These are phyloP conservation scores for Aspergillus affinis DNA, from an alignment of 495 filamentous ascomycete genomes.

Conservation along the genomic window DNA sequence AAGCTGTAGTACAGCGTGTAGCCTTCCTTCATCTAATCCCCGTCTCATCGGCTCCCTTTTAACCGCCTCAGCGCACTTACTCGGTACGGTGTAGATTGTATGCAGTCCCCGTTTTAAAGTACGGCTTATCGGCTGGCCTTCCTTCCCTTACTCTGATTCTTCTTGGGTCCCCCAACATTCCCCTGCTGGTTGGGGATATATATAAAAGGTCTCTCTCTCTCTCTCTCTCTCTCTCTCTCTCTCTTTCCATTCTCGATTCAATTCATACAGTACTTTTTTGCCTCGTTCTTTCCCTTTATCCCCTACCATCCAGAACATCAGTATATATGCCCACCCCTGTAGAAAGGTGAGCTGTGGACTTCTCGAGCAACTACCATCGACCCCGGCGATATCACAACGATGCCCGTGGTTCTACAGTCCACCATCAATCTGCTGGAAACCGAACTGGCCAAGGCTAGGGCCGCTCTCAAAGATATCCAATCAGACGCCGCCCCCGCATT, in stretches of 20 bases:
- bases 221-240: not conserved
- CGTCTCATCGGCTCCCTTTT: no score
- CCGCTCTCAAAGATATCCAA: slow-evolving; percentile 45
- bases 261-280: not conserved
- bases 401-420: slow-evolving; percentile 44
- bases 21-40: no score
- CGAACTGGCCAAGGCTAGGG: slow-evolving; percentile 44
- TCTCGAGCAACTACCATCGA: slow-evolving; percentile 37
- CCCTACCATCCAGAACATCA: no score
- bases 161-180: not conserved
- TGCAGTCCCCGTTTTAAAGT: no score
- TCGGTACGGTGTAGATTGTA: no score
- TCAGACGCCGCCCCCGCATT: slow-evolving; percentile 32
- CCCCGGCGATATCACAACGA: slow-evolving; percentile 32
- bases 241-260: not conserved
- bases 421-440: slow-evolving; percentile 46
- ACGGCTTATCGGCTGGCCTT: not conserved
- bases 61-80: no score
- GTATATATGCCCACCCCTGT: slow-evolving; percentile 32
- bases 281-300: not conserved
- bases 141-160: not conserved
- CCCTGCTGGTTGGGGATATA: no score
- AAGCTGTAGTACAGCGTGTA: no score
- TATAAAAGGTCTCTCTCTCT: not conserved
- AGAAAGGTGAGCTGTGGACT: slow-evolving; percentile 37